phyloP scores from a whole-genome alignment of 164 flowering plant genomes.

The Chimonanthus salicifolius region DNA sequence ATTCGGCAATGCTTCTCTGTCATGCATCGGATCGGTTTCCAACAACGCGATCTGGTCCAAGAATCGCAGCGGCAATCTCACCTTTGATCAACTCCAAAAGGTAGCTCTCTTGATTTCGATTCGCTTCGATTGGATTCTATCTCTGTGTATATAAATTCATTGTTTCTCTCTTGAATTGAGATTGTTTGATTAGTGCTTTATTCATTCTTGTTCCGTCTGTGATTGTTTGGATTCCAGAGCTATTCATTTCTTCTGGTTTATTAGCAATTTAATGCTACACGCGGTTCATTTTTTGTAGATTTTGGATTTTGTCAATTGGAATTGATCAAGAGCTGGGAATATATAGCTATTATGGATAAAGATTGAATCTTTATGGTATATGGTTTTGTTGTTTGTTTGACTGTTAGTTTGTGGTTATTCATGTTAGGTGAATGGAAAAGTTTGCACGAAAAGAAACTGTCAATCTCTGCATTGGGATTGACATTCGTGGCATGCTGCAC shows the following conservation, averaged over 20 bases:
- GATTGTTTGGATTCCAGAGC: neutral
- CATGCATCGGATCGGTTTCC: conserved; percentile 28
- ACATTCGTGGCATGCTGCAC: neutral
- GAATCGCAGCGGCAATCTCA: conserved; percentile 50
- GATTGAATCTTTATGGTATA: neutral
- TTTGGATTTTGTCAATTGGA: neutral
- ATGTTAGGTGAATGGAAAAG: neutral
- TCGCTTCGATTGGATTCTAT: neutral
- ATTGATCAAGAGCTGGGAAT: neutral
- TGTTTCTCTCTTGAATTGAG: neutral
- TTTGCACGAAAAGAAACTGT: too few species aligned
- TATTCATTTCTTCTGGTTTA: neutral
- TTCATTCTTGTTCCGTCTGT: neutral
- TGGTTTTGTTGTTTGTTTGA: neutral
- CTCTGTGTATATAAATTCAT: neutral
- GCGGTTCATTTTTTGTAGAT: neutral
- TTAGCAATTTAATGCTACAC: too few species aligned
- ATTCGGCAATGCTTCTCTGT: conserved; percentile 19
- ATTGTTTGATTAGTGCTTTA: neutral
- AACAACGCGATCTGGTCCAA: conserved; percentile 77
- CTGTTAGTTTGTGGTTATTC: neutral
- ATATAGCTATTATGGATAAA: neutral
- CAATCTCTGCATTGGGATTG: neutral
- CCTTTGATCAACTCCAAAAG: conserved; percentile 89
- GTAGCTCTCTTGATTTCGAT: conserved; percentile 18